A percentile compares a stretch with the other conserved stretches of the same genome.
phyloP scores from a whole-genome alignment of 108 stramenopile genomes.

The Cyclotella cryptica region DNA sequence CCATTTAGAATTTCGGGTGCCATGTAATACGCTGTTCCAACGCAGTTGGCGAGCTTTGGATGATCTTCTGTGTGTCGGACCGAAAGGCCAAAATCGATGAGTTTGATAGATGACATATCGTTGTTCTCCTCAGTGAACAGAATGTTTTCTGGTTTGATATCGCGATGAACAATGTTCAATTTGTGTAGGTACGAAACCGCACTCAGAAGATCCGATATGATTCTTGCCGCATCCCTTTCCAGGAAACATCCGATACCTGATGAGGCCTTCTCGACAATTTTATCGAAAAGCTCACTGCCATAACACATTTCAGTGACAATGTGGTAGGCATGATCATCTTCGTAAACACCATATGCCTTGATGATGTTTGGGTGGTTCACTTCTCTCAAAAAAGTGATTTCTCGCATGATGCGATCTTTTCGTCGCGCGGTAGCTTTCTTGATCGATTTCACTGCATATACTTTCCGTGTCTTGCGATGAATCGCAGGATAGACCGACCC shows the following conservation, averaged over 20 bases:
- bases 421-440: conserved; percentile 2
- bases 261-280: conserved; percentile 52
- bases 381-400: conserved; percentile 15
- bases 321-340: conserved; percentile 56
- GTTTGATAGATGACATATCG: conserved; percentile 44
- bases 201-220: conserved; percentile 63
- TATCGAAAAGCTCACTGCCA: conserved; percentile 70
- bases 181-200: conserved; percentile 70
- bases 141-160: conserved; percentile 71
- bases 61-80: conserved; percentile 6
- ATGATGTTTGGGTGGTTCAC: conserved; percentile 61
- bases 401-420: conserved; percentile 2
- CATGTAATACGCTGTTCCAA: conserved; percentile 50
- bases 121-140: conserved; percentile 13
- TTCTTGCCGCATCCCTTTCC: conserved; percentile 37
- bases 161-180: conserved; percentile 65
- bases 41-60: neutral
- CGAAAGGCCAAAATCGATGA: conserved; percentile 75
- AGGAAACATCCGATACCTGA: conserved; percentile 16
- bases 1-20: conserved; percentile 55
- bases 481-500: conserved; percentile 6
- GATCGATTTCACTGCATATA: conserved; percentile 21
- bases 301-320: conserved; percentile 66
- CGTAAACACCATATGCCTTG: conserved; percentile 53
- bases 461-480: neutral